A percentile compares a stretch with the other conserved stretches of the same genome.
Conservation (phyloP, 2,329 filamentous ascomycete genomes). For the Pyrenophora seminiperda region DNA sequence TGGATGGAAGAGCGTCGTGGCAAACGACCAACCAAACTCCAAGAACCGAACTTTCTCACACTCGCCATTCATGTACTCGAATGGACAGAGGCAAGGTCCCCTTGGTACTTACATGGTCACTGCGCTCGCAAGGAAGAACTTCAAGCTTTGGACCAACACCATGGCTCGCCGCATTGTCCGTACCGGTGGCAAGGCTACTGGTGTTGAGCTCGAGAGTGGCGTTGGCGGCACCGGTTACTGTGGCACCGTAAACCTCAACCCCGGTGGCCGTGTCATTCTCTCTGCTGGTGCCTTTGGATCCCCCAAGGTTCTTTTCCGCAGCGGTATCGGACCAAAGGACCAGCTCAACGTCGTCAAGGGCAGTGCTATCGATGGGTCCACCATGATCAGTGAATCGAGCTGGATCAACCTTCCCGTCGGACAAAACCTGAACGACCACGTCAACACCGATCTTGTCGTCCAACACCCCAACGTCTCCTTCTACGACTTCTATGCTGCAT, state of each 20-base stretch:
- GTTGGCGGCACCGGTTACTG: conserved; percentile 59
- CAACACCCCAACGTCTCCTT: conserved; percentile 59
- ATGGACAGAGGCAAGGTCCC: conserved; percentile 71
- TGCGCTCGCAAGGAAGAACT: conserved; percentile 65
- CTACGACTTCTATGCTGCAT: conserved; percentile 71
- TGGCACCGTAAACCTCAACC: conserved; percentile 65
- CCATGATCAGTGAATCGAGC: conserved; percentile 51
- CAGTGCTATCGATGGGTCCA: conserved; percentile 50
- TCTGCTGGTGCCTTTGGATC: conserved; percentile 73
- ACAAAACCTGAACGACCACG: conserved; percentile 58
- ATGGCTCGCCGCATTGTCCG: conserved; percentile 71
- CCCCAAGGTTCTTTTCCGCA: conserved; percentile 70
- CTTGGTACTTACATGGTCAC: conserved; percentile 72
- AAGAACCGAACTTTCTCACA: conserved; percentile 71
- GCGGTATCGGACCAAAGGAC: conserved; percentile 67
- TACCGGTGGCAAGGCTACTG: conserved; percentile 64
- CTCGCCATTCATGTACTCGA: conserved; percentile 69
- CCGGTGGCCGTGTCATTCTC: conserved; percentile 68
- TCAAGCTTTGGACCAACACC: conserved; percentile 69
- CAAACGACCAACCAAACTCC: conserved; percentile 62
- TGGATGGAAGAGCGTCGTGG: conserved; percentile 67
- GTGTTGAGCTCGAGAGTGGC: conserved; percentile 70
- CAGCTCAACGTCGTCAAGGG: conserved; percentile 54
- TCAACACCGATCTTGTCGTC: conserved; percentile 62
- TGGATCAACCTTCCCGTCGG: conserved; percentile 61